phyloP scores from a whole-genome alignment of 345 rosid genomes.

The Pistacia atlantica region DNA sequence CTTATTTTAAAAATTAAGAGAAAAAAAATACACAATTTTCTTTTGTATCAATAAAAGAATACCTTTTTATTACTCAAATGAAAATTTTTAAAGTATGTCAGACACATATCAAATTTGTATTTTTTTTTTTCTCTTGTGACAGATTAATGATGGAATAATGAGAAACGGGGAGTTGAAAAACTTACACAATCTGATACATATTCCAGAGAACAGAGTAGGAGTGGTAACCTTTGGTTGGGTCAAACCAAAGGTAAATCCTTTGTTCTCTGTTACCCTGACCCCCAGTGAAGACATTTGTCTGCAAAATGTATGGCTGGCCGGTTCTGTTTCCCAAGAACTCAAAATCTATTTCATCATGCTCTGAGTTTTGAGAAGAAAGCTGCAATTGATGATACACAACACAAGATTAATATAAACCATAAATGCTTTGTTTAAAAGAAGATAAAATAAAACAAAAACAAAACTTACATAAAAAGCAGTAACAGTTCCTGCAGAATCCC shows the following conservation, averaged over 20 bases:
- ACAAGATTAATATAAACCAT: neutral
- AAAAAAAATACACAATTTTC: too few relatives aligned
- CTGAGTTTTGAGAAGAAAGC: slow-evolving; percentile 79
- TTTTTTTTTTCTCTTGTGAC: neutral
- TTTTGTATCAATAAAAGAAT: too few relatives aligned
- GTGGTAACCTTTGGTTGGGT: slow-evolving; percentile 65
- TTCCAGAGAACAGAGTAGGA: slow-evolving; percentile 82
- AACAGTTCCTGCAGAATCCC: slow-evolving; percentile 88
- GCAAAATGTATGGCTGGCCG: slow-evolving; percentile 75
- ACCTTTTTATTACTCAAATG: too few relatives aligned
- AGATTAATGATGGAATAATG: neutral
- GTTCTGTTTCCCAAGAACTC: slow-evolving; percentile 79
- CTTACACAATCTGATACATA: slow-evolving; percentile 70
- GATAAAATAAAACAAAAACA: neutral
- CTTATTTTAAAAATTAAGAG: too few relatives aligned
- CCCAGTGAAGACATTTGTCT: slow-evolving; percentile 82
- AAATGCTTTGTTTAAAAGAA: neutral
- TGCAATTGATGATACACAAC: slow-evolving; percentile 27
- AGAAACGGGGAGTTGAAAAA: neutral
- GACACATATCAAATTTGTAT: neutral
- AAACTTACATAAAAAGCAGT: slow-evolving; percentile 77
- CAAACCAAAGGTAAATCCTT: slow-evolving; percentile 77
- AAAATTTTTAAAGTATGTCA: too few relatives aligned
- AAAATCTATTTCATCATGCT: slow-evolving; percentile 90
- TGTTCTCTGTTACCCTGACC: slow-evolving; percentile 83